Base-by-base conservation (phyloP, 73 alveolate species). In the Paramecium tetraurelia region DNA sequence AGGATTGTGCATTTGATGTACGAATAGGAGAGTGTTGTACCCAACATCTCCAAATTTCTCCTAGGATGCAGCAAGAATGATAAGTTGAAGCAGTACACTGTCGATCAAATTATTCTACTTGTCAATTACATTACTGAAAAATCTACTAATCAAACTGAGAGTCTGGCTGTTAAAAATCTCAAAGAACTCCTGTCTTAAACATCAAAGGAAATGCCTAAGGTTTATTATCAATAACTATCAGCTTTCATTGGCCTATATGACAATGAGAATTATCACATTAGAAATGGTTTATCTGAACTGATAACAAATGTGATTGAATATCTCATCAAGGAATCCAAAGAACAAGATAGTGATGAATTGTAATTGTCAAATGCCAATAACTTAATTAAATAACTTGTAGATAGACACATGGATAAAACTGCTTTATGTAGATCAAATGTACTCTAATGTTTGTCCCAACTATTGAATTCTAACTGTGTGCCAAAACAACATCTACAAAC, bases 401-500 rank as follows among this genome's bases (percentile, higher is more conserved):
- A 72, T 2, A 72, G 86, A 36, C 59, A 72, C 40, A 35, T 40
- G 46, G 86, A 72, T 72, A 72, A 72, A 72, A 72, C 86, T 16
- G 86, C 86, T 0, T 58, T 35, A 33, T 72, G 86, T 72, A 72
- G 86, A 72, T 36, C 59, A 16, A 36, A 40, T 72, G 86, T 72
- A 21, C 86, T 72, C 6, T 72, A 72, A 38, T 35, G 59, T 72
- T 72, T 72, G 18, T 35, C 59, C 4, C 14, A 33, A 38, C 10
- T 72, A 0, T 4, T 72, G 20, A 40, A 20, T 16, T 10, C 59
- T 14, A 72, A 72, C 18, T 36, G 86, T 38, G 46, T 72, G 5
- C 86, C 86, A 2, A 72, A 72, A 72, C 18, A 72, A 36, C 46
- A 29, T 33, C 10, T 72, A 9, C 16, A 33, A 29, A 72, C 58